Conservation (phyloP, 345 rosid genomes). For the Psidium guajava region DNA sequence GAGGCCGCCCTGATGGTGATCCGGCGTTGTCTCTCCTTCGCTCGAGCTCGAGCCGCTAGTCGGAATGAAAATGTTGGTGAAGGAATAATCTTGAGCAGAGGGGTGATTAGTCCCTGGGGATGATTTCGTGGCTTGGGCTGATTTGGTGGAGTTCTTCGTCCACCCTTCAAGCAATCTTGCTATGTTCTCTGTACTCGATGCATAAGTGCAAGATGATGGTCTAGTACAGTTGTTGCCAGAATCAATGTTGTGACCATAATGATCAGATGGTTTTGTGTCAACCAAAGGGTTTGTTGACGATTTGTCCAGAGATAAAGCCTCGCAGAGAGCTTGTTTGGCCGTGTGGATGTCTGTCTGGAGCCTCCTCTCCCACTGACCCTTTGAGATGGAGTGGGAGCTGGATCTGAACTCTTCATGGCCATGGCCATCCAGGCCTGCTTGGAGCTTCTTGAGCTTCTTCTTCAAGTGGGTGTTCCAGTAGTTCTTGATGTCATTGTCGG, state of each 20-base stretch:
- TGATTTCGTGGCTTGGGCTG: constrained; percentile 1
- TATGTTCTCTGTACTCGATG: constrained; percentile 11
- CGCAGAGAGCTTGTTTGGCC: constrained; percentile 74
- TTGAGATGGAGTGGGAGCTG: constrained; percentile 22
- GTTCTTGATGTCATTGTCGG: constrained; percentile 91
- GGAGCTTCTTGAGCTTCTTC: constrained; percentile 62
- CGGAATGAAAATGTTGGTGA: neutral
- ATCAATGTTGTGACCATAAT: neutral
- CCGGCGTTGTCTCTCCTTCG: neutral
- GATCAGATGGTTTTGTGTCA: neutral
- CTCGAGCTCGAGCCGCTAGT: constrained; percentile 6
- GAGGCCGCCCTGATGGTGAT: neutral
- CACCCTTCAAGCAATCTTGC: constrained; percentile 15
- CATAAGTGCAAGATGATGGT: constrained; percentile 1
- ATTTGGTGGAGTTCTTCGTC: constrained; percentile 5
- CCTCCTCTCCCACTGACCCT: constrained; percentile 85
- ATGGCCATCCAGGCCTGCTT: constrained; percentile 23
- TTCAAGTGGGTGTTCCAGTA: constrained; percentile 91
- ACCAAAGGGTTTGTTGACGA: constrained; percentile 1
- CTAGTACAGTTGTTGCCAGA: neutral
- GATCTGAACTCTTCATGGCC: constrained; percentile 23
- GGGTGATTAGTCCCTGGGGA: neutral
- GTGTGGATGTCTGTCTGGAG: constrained; percentile 82
- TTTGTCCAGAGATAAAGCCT: constrained; percentile 70
- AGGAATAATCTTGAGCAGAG: neutral